Conservation (phyloP, 345 rosid species). For the Anastatica hierochuntica region DNA sequence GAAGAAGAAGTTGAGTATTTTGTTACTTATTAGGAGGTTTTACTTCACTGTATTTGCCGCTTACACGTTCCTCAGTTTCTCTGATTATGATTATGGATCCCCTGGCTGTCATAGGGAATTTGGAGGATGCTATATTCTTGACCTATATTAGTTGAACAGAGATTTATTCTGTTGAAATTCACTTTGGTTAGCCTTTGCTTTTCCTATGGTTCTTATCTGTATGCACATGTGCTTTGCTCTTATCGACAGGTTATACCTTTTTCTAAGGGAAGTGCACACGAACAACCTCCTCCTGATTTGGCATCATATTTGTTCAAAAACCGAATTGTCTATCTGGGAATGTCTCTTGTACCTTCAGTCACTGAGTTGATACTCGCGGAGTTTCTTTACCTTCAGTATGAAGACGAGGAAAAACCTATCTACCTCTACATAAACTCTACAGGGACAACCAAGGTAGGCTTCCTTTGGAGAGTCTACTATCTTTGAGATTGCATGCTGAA, state of each 20-base stretch:
- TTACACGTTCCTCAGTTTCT: neutral
- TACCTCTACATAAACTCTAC: conserved; percentile 91
- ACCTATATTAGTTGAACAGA: neutral
- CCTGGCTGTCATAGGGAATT: neutral
- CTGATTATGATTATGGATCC: neutral
- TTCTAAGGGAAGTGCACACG: conserved; percentile 60
- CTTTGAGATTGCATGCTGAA: neutral
- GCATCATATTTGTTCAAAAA: conserved; percentile 76
- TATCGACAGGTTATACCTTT: conserved; percentile 71
- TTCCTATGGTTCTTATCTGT: neutral
- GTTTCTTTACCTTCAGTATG: conserved; percentile 86
- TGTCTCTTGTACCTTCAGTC: conserved; percentile 89
- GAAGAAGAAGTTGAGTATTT: no score
- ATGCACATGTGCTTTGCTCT: neutral
- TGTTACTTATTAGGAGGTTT: no score
- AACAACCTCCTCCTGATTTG: conserved; percentile 91
- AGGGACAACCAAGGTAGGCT: conserved; percentile 74
- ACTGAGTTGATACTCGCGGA: conserved; percentile 76
- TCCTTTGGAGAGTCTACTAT: neutral
- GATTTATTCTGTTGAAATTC: neutral
- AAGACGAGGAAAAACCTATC: conserved; percentile 73
- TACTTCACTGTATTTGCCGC: no score
- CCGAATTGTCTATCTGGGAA: conserved; percentile 87
- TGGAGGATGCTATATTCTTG: neutral
- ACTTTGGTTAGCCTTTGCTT: neutral